Evolutionary conservation across 1,139 yeast genomes (phyloP).

Genomic region (Pichia sp.): DNA sequence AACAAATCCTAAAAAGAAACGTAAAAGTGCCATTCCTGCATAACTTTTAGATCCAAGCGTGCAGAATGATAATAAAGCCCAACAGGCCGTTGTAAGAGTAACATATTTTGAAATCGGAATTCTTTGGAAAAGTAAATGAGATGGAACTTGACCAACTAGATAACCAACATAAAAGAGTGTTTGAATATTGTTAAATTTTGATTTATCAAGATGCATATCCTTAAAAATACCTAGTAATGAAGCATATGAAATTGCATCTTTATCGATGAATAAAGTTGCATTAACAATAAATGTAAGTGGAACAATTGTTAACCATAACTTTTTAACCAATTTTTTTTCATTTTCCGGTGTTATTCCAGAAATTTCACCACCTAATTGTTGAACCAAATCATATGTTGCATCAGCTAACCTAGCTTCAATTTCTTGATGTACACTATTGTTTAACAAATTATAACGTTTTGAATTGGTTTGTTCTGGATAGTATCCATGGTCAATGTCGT

Average conservation of each 20-base stretch:
- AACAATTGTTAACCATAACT: conserved; percentile 46
- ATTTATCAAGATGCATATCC: conserved; percentile 34
- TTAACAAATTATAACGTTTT: no score
- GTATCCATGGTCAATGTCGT: no score
- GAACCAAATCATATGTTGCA: no score
- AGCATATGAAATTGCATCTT: conserved; percentile 36
- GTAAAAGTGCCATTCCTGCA: conserved; percentile 30
- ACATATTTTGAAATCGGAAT: conserved; percentile 21
- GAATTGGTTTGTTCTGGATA: no score
- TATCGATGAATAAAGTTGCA: background rate
- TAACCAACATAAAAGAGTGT: conserved; percentile 41
- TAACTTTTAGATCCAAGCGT: conserved; percentile 25
- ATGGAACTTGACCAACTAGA: conserved; percentile 30
- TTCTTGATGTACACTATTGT: no score
- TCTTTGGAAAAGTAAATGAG: conserved; percentile 25
- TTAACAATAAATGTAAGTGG: conserved; percentile 41
- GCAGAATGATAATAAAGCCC: conserved; percentile 31
- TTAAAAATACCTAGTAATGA: conserved; percentile 38
- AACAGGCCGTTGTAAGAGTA: conserved; percentile 23
- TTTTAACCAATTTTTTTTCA: conserved; percentile 17
- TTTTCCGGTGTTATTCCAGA: conserved; percentile 38
- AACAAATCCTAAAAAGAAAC: conserved; percentile 32
- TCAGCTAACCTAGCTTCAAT: no score
- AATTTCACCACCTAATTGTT: conserved; percentile 32
- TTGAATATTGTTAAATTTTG: conserved; percentile 32